Evolutionary conservation across 225 moss, liverwort and hornwort species (phyloP), one percentile per base, ranked within the genome.

Genomic region (Sphagnum contortum): DNA sequence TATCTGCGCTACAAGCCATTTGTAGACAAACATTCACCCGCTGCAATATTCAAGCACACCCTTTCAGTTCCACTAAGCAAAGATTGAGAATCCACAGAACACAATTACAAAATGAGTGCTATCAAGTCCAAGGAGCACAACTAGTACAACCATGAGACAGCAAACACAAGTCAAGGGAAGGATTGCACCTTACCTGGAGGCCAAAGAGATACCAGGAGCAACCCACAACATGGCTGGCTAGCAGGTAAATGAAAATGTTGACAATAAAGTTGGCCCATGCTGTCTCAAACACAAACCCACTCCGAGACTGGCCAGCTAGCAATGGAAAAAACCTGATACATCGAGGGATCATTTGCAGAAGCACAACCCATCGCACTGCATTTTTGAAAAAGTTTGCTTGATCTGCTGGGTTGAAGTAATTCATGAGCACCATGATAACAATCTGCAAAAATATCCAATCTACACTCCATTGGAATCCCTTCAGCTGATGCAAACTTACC

Each of bases 251-350:
- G 50, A 93, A 78, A 72, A 93, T 66, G 60, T 89, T 93, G 73
- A 93, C 73, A 70, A 80, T 77, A 66, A 93, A 93, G 64, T 84
- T 93, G 55, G 89, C 77, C 92, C 92, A 93, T 48, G 92, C 88
- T 50, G 89, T 93, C 67, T 89, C 92, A 66, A 93, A 93, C 48
- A 89, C 87, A 48, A 93, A 86, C 49, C 85, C 89, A 65, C 72
- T 76, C 4, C 83, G 76, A 50, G 89, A 85, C 59, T 78, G 73
- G 13, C 89, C 92, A 49, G 67, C 71, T 48, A 88, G 48, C 13
- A 89, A 79, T 9, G 77, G 83, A 48, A 80, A 77, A 49, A 93
- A 88, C 53, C 88, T 79, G 3, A 77, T 48, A 55, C 77, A 66
- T 47, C 92, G 78, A 8, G 92, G 92, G 66, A 93, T 77, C 59